These are phyloP conservation scores for Darksidea phi DNA, from an alignment of 495 filamentous ascomycete species.

Conservation along the genomic window DNA sequence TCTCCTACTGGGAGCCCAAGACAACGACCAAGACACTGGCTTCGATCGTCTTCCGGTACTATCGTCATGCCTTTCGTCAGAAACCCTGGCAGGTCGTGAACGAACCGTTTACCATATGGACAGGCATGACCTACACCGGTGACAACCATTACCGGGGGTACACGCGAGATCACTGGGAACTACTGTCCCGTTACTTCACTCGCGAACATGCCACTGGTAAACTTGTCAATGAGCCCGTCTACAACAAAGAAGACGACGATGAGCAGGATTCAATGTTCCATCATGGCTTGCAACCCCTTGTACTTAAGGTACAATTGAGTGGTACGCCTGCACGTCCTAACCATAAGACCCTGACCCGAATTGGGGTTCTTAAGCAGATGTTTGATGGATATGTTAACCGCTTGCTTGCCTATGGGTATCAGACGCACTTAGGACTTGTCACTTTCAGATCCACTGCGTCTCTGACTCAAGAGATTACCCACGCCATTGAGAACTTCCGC, in stretches of 20 bases:
- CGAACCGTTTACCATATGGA: constrained; percentile 1
- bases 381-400: constrained; percentile 42
- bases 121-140: not conserved
- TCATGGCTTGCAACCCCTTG: constrained; percentile 32
- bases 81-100: not conserved
- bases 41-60: constrained; percentile 37
- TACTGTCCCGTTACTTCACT: constrained; percentile 4
- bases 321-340: not conserved
- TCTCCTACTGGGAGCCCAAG: constrained; percentile 38
- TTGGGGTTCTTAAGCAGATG: constrained; percentile 43
- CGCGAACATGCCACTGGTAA: constrained; percentile 1
- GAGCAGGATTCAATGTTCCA: too few relatives aligned
- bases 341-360: constrained; percentile 18
- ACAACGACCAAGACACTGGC: constrained; percentile 30
- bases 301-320: constrained; percentile 21
- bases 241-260: constrained; percentile 1
- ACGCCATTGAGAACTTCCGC: constrained; percentile 39
- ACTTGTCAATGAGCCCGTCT: constrained; percentile 13
- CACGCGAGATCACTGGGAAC: constrained; percentile 11
- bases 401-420: constrained; percentile 38
- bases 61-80: constrained; percentile 24
- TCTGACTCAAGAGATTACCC: constrained; percentile 33
- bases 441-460: constrained; percentile 29
- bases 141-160: not conserved
- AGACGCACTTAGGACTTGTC: constrained; percentile 38